Evolutionary conservation across 495 filamentous ascomycete species (phyloP).

Genomic region (Xanthoparmelia taractica): DNA sequence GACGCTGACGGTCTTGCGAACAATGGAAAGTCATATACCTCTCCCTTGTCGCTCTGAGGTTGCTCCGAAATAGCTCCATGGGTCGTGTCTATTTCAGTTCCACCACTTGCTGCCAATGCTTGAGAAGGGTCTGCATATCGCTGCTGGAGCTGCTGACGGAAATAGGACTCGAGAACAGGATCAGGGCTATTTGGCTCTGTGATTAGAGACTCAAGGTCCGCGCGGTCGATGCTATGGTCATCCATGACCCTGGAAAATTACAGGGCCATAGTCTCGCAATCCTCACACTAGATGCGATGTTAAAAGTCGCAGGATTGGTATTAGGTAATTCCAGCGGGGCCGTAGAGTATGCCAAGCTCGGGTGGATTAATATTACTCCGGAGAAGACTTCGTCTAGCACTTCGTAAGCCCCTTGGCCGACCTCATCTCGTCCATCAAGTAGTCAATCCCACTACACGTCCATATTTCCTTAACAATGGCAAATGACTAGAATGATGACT

Average conservation of each 20-base stretch:
- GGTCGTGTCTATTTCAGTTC: not conserved
- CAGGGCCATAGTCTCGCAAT: not conserved
- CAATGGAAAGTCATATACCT: constrained; percentile 14
- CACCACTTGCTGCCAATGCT: not conserved
- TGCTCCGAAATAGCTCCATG: not conserved
- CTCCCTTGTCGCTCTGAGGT: not conserved
- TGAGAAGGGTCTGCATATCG: not conserved
- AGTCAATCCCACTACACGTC: no score
- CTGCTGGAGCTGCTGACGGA: constrained; percentile 5
- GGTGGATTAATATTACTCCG: no score
- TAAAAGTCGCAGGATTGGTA: no score
- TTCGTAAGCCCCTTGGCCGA: no score
- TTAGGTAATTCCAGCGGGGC: no score
- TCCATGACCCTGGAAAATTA: not conserved
- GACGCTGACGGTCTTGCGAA: constrained; percentile 5
- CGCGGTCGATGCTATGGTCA: constrained; percentile 6
- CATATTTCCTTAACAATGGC: no score
- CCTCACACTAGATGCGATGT: no score
- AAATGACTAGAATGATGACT: no score
- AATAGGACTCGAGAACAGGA: constrained; percentile 12
- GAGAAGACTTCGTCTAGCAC: no score
- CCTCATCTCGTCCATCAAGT: no score
- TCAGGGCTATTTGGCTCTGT: constrained; percentile 1
- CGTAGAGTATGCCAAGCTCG: no score
- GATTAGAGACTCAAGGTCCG: not conserved